Evolutionary conservation across 805 yeast genomes (phyloP).

Genomic region (Candida insectorum): DNA sequence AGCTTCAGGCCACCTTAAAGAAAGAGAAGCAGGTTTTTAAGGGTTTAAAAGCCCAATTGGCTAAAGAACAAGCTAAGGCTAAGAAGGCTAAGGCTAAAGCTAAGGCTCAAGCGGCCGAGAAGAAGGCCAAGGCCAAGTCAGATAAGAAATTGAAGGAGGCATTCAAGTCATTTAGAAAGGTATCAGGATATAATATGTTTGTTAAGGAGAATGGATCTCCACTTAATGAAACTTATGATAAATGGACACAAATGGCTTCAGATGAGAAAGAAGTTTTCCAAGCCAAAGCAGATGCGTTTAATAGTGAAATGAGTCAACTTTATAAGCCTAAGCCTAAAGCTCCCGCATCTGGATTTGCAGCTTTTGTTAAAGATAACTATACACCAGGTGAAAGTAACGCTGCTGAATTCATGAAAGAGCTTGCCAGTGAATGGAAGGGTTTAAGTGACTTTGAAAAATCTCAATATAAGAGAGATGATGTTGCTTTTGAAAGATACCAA

Average conservation of each 20-base stretch:
- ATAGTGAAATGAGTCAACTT: slow-evolving; percentile 19
- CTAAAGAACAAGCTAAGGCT: slow-evolving; percentile 15
- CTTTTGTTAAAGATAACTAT: slow-evolving; percentile 26
- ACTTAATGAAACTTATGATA: slow-evolving; percentile 2
- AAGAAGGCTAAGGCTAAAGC: slow-evolving; percentile 16
- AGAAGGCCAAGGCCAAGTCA: slow-evolving; percentile 16
- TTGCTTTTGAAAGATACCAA: slow-evolving; percentile 17
- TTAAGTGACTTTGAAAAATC: slow-evolving; percentile 27
- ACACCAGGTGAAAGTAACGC: slow-evolving; percentile 16
- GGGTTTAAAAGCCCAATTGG: slow-evolving; percentile 15
- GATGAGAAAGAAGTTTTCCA: slow-evolving; percentile 25
- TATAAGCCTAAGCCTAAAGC: slow-evolving; percentile 33
- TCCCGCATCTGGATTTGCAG: slow-evolving; percentile 29
- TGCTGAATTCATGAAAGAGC: slow-evolving; percentile 22
- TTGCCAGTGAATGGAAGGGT: slow-evolving; percentile 28
- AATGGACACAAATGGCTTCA: slow-evolving; percentile 25
- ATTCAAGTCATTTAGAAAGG: slow-evolving; percentile 7
- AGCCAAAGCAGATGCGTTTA: slow-evolving; percentile 24
- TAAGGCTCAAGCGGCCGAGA: slow-evolving; percentile 15
- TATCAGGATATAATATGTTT: slow-evolving; percentile 11
- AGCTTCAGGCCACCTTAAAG: slow-evolving; percentile 6
- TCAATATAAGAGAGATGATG: slow-evolving; percentile 17
- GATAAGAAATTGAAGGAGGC: slow-evolving; percentile 9
- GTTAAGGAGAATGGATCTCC: slow-evolving; percentile 9
- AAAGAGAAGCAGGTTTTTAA: slow-evolving; percentile 15